These are phyloP conservation scores for Binderoboletus segoi DNA, from an alignment of 1,284 basidiomycete species.

Conservation along the genomic window DNA sequence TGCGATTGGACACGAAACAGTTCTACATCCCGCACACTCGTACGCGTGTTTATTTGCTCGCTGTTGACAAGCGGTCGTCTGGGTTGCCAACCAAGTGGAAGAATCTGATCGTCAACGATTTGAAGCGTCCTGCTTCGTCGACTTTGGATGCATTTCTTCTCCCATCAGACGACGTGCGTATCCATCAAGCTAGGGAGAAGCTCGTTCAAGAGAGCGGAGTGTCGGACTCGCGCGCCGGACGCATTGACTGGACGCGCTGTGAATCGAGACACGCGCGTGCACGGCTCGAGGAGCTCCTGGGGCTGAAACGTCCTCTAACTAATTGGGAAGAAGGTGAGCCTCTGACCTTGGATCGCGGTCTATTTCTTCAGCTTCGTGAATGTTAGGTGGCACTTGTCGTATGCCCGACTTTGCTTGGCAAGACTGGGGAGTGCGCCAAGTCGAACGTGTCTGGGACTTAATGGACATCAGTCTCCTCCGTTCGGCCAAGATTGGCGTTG, in stretches of 20 bases:
- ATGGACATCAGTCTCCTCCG: slow-evolving; percentile 91
- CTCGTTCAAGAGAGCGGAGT: slow-evolving; percentile 69
- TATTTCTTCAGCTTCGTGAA: background rate
- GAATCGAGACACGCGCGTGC: slow-evolving; percentile 91
- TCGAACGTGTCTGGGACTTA: slow-evolving; percentile 92
- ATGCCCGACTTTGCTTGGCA: slow-evolving; percentile 92
- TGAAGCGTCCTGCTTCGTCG: slow-evolving; percentile 85
- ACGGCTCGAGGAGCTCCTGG: slow-evolving; percentile 81
- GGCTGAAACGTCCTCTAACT: slow-evolving; percentile 84
- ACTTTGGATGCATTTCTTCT: slow-evolving; percentile 93
- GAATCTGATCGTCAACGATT: slow-evolving; percentile 56
- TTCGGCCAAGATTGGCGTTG: slow-evolving; percentile 77
- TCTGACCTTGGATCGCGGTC: background rate
- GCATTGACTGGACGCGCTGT: slow-evolving; percentile 91
- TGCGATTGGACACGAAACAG: slow-evolving; percentile 87
- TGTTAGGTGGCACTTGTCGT: slow-evolving; percentile 78
- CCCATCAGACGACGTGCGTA: slow-evolving; percentile 86
- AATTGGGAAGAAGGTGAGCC: slow-evolving; percentile 87
- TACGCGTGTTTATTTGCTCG: slow-evolving; percentile 86
- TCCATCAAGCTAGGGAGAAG: slow-evolving; percentile 86
- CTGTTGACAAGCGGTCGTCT: slow-evolving; percentile 64
- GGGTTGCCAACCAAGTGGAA: slow-evolving; percentile 75
- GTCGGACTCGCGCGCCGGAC: slow-evolving; percentile 63
- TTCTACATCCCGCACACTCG: slow-evolving; percentile 96
- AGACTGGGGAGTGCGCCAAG: slow-evolving; percentile 90